Evolutionary conservation across 805 yeast species (phyloP), one percentile per base, ranked within the genome.

Genomic region (Metahyphopichia silvanorum): DNA sequence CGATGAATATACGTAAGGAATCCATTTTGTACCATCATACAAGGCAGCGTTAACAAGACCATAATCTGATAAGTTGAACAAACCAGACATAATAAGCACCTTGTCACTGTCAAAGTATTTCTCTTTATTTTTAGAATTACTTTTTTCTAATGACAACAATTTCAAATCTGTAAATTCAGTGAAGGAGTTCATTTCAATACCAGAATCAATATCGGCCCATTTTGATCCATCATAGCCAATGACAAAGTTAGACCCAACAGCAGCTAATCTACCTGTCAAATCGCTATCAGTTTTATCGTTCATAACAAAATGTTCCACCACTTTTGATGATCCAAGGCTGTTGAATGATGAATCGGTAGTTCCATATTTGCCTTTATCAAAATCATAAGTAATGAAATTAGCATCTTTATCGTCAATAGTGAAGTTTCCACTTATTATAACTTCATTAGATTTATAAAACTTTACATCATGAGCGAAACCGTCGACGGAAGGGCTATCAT

Each of bases 21-120:
- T 47, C 95, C 95, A 87, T 6, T 44, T 31, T 1, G 61, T 42
- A 1, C 94, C 88, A 49, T 86, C 77, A 56, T 55, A 86, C 18
- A 75, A 57, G 0, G 89, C 91, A 17, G 77, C 66, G 24, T 79
- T 74, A 3, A 74, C 77, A 16, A 57, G 49, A 0, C 89, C 93
- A 47, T 71, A 77, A 2, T 53, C 53, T 3, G 57, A 43, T 24
- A 83, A 48, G 4, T 57, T 49, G 27, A 85, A 62, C 17, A 52
- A 42, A 22, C 95, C 95, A 3, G 83, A 60, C 2, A 81, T 71
- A 16, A 80, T 45, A 16, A 86, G 53, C 0, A 77, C 53, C 32
- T 70, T 59, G 26, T 64, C 55, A n/a, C 63, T 51, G 34, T 66
- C 60, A 34, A 74, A 71, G 28, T 57, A 74, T 5, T 59, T 59